Evolutionary conservation across 2,329 filamentous ascomycete genomes (phyloP).

Genomic region (Ascochyta fabae): DNA sequence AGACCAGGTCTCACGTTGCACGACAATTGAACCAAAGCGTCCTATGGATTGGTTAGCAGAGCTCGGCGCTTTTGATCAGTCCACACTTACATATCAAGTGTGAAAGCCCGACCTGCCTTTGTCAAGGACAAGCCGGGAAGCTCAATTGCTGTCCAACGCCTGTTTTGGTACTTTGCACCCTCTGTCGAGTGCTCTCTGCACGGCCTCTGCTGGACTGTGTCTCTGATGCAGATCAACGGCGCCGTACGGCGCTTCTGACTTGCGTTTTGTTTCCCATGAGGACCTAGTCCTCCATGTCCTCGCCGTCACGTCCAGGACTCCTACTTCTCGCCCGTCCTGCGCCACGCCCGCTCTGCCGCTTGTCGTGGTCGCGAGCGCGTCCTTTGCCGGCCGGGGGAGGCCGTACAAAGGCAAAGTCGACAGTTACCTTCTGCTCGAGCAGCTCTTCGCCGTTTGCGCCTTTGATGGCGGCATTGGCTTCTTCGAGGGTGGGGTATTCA

Average conservation of each 20-base stretch:
- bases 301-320: conserved; percentile 51
- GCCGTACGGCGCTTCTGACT: neutral
- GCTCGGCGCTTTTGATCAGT: neutral
- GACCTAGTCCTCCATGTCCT: conserved; percentile 39
- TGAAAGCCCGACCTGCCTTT: conserved; percentile 22
- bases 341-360: conserved; percentile 41
- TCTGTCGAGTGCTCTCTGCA: neutral
- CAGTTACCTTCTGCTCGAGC: conserved; percentile 79
- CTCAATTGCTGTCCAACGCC: conserved; percentile 15
- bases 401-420: conserved; percentile 86
- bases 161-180: neutral
- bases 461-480: conserved; percentile 82
- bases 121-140: conserved; percentile 21
- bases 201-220: neutral
- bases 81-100: conserved; percentile 21
- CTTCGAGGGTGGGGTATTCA: conserved; percentile 79
- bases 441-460: conserved; percentile 78
- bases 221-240: neutral
- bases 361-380: conserved; percentile 41
- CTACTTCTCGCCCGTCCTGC: conserved; percentile 50
- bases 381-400: conserved; percentile 68
- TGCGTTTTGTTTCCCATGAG: neutral
- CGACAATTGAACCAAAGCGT: neutral
- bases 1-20: neutral
- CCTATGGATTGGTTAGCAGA: neutral